Evolutionary conservation across 495 filamentous ascomycete genomes (phyloP), one percentile per base, ranked within the genome.

Genomic region (Aspergillus campestris): DNA sequence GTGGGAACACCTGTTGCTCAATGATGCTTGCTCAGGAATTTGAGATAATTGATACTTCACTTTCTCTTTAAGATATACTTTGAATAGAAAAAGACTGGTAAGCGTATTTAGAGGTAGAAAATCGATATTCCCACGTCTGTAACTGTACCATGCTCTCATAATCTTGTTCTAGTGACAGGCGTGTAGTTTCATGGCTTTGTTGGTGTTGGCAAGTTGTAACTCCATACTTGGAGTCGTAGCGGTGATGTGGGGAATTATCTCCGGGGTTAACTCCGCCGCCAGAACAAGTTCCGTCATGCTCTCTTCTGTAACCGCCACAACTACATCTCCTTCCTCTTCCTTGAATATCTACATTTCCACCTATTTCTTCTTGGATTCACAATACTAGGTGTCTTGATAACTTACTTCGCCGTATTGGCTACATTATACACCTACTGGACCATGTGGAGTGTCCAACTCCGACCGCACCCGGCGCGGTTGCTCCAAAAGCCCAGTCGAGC

Each of bases 381-480:
- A 13, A 15, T 18, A 27, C 32, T 30, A 7, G 13, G 8, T 35
- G 15, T 13, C 13, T 7, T 1, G 10, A 11, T 10, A 6, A 30
- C 29, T 27, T 32, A 34, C 14, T 34, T 18, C n/a, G 11, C n/a
- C n/a, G 14, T 32, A 36, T 3, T 32, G 14, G 18, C 35, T 27
- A 34, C 28, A 7, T 42, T 18, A 5, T 14, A 18, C 14, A 33
- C 12, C 31, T 15, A 11, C 9, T 32, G 10, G 8, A 38, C 8
- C 6, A 70, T 71, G 66, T 67, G 64, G 65, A 52, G 53, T 38
- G 14, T 42, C 13, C 56, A 45, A 38, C 58, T 65, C 34, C 62
- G 51, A 43, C 37, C 46, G 31, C 52, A 49, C 7, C 44, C 56
- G 31, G 36, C 44, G 35, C 61, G 56, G 35, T 55, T 49, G 38